A percentile compares a stretch with the other conserved stretches of the same genome.
These are phyloP conservation scores for Metschnikowia vanudenii DNA, from an alignment of 805 yeast genomes.

Conservation along the genomic window DNA sequence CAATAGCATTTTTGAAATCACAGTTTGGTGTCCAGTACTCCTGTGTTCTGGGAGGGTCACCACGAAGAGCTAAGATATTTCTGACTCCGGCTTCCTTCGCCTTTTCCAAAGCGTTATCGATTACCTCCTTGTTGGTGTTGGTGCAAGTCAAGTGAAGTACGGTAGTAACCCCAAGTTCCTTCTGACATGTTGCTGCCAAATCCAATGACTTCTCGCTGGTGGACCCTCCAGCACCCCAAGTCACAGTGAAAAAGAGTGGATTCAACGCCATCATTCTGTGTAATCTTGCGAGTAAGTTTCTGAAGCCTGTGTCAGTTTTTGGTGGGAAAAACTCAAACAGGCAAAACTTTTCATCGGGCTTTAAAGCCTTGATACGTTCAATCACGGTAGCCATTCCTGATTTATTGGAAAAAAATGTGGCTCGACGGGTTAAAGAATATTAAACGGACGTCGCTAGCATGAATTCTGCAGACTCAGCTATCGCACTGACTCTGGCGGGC, in stretches of 20 bases:
- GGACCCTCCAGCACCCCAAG: slow-evolving; percentile 99
- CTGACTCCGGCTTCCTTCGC: slow-evolving; percentile 80
- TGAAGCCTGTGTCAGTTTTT: slow-evolving; percentile 84
- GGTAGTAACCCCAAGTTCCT: slow-evolving; percentile 78
- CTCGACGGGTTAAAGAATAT: not conserved
- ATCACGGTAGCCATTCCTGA: slow-evolving; percentile 19
- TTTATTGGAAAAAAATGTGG: not conserved
- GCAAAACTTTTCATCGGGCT: slow-evolving; percentile 58
- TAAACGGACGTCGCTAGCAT: not conserved
- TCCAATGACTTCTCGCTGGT: slow-evolving; percentile 85
- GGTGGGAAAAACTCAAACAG: slow-evolving; percentile 98
- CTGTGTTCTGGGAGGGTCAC: slow-evolving; percentile 87
- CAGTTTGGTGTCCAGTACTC: slow-evolving; percentile 56
- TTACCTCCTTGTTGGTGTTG: slow-evolving; percentile 72
- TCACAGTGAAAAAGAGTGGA: slow-evolving; percentile 86
- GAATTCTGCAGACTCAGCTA: not conserved
- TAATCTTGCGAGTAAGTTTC: slow-evolving; percentile 82
- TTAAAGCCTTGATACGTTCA: slow-evolving; percentile 40
- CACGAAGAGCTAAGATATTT: slow-evolving; percentile 89
- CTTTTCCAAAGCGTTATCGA: slow-evolving; percentile 71
- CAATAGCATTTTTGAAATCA: slow-evolving; percentile 77
- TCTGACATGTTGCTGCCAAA: slow-evolving; percentile 73
- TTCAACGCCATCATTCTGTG: slow-evolving; percentile 84
- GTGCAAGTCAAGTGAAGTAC: slow-evolving; percentile 96
- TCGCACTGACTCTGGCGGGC: slow-evolving; percentile 13